These are phyloP conservation scores for Pleurotus giganteus DNA, from an alignment of 768 basidiomycete genomes.

Conservation along the genomic window DNA sequence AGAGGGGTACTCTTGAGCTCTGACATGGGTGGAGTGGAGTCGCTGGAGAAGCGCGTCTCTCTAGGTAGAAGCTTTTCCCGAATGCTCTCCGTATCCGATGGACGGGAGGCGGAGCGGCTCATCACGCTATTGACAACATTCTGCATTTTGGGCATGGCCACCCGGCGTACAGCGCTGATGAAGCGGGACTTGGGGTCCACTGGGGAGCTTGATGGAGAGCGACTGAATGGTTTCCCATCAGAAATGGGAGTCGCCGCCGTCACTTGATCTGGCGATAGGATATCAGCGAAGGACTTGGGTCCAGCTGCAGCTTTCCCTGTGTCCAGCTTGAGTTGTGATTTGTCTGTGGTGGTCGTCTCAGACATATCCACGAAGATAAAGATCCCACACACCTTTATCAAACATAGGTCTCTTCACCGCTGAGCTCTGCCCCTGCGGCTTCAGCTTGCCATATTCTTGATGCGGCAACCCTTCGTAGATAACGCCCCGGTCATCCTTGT, in stretches of 20 bases:
- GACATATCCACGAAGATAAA: neutral
- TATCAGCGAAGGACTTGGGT: slow-evolving; percentile 6
- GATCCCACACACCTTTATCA: slow-evolving; percentile 2
- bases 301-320: neutral
- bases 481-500: neutral
- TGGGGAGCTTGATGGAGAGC: neutral
- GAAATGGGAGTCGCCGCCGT: neutral
- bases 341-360: neutral
- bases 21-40: neutral
- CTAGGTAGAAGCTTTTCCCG: neutral
- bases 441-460: slow-evolving; percentile 8
- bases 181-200: slow-evolving; percentile 5
- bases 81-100: neutral
- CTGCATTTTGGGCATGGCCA: slow-evolving; percentile 10
- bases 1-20: neutral
- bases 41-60: neutral
- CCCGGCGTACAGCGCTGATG: slow-evolving; percentile 7
- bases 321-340: neutral
- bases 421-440: neutral
- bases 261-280: neutral
- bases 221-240: neutral
- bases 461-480: slow-evolving; percentile 5
- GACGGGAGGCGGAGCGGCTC: neutral
- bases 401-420: neutral
- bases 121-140: neutral